phyloP scores from a whole-genome alignment of 768 basidiomycete species.

The Tubosaeta sp. region DNA sequence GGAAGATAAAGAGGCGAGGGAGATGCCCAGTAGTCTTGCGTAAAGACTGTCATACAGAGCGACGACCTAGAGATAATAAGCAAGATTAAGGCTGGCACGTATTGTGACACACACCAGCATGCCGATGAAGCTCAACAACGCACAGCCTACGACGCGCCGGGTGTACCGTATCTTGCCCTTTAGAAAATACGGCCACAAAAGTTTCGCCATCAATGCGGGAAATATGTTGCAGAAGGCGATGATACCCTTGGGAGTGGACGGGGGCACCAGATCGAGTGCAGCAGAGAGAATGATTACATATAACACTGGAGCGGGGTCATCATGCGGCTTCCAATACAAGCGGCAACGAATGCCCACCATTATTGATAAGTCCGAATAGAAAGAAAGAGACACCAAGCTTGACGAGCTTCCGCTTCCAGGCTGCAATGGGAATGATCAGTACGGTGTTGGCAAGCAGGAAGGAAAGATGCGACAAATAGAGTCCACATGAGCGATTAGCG shows the following conservation, averaged over 20 bases:
- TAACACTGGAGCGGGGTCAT: constrained; percentile 49
- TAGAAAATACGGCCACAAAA: constrained; percentile 89
- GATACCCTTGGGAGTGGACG: constrained; percentile 89
- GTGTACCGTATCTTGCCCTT: constrained; percentile 83
- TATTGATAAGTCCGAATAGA: constrained; percentile 89
- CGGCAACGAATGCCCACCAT: constrained; percentile 47
- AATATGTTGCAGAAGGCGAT: constrained; percentile 95
- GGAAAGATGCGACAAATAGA: constrained; percentile 20
- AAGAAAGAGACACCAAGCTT: constrained; percentile 69
- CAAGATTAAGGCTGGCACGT: background rate
- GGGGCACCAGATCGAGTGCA: constrained; percentile 89
- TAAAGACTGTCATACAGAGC: constrained; percentile 62
- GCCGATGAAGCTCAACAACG: constrained; percentile 67
- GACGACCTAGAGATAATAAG: constrained; percentile 53
- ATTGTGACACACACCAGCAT: constrained; percentile 66
- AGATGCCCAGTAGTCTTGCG: constrained; percentile 76
- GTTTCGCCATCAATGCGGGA: constrained; percentile 80
- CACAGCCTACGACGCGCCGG: constrained; percentile 71
- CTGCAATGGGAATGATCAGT: constrained; percentile 19
- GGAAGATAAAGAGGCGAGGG: constrained; percentile 81
- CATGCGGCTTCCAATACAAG: background rate
- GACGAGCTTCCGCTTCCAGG: constrained; percentile 25
- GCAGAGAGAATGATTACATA: constrained; percentile 97
- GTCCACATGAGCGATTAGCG: constrained; percentile 7
- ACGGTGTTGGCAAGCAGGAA: constrained; percentile 1